phyloP scores from a whole-genome alignment of 768 basidiomycete genomes.

The Mycena galericulata region DNA sequence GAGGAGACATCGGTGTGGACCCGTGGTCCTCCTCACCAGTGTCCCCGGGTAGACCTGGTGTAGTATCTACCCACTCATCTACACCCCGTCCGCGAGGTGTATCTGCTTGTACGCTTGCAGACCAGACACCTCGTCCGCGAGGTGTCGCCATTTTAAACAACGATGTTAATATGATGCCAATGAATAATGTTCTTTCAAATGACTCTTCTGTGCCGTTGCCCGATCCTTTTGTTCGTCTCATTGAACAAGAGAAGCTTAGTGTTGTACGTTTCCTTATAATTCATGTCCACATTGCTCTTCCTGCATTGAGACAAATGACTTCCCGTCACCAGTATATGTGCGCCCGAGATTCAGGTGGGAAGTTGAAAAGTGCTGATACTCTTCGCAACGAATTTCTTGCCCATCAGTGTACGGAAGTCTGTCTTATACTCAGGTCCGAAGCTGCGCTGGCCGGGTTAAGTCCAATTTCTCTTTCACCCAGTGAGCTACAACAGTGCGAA shows the following conservation, averaged over 20 bases:
- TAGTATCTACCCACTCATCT: conserved; percentile 1
- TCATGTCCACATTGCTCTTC: neutral
- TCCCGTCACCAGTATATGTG: neutral
- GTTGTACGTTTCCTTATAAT: neutral
- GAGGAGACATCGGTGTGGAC: neutral
- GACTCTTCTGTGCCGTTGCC: no score
- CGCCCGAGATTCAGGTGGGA: neutral
- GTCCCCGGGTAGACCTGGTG: conserved; percentile 7
- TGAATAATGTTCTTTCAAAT: neutral
- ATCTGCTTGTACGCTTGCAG: no score
- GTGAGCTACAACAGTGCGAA: neutral
- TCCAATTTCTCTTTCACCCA: neutral
- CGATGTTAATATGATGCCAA: neutral
- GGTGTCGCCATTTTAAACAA: neutral
- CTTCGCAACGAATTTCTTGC: conserved; percentile 3
- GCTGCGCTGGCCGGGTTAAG: neutral
- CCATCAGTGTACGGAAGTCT: conserved; percentile 6
- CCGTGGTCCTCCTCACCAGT: neutral
- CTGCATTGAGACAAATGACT: neutral
- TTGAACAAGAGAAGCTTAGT: neutral
- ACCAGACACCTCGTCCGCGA: no score
- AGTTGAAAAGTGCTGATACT: neutral
- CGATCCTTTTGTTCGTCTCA: neutral
- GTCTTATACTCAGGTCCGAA: no score
- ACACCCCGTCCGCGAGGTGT: neutral